These are phyloP conservation scores for Davidsoniella australis DNA, from an alignment of 2,329 filamentous ascomycete species.

Conservation along the genomic window DNA sequence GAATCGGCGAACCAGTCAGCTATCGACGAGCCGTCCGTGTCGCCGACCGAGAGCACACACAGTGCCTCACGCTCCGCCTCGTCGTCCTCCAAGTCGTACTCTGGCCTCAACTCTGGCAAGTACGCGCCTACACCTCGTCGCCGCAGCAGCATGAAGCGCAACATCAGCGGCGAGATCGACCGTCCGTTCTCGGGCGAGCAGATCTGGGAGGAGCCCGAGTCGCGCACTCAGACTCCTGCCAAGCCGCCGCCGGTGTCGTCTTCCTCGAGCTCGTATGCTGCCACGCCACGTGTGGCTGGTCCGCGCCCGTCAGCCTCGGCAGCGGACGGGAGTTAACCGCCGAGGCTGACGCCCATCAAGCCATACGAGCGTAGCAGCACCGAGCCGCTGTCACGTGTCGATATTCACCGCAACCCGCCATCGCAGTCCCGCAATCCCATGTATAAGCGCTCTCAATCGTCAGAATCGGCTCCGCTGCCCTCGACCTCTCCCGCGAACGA, in stretches of 20 bases:
- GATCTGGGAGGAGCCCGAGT: constrained; percentile 78
- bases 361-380: constrained; percentile 22
- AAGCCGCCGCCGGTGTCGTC: too few species aligned
- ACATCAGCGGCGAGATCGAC: constrained; percentile 50
- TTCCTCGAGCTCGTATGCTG: too few species aligned
- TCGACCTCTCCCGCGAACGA: background rate
- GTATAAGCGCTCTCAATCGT: constrained; percentile 29
- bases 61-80: constrained; percentile 3
- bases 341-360: constrained; percentile 25
- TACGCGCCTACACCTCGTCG: constrained; percentile 25
- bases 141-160: constrained; percentile 50
- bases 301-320: too few species aligned
- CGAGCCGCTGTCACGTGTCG: constrained; percentile 35
- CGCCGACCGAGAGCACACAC: constrained; percentile 3
- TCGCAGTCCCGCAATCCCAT: constrained; percentile 65
- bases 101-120: constrained; percentile 15
- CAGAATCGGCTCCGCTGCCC: background rate
- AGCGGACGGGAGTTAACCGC: too few species aligned
- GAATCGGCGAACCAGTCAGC: constrained; percentile 5
- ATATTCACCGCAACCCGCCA: constrained; percentile 74
- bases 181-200: constrained; percentile 57
- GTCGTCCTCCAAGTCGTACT: constrained; percentile 14
- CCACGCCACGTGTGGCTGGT: too few species aligned
- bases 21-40: constrained; percentile 8
- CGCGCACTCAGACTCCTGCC: constrained; percentile 14